These are phyloP conservation scores for Pseudoneurospora amorphoporcata DNA, from an alignment of 495 filamentous ascomycete genomes.

Conservation along the genomic window DNA sequence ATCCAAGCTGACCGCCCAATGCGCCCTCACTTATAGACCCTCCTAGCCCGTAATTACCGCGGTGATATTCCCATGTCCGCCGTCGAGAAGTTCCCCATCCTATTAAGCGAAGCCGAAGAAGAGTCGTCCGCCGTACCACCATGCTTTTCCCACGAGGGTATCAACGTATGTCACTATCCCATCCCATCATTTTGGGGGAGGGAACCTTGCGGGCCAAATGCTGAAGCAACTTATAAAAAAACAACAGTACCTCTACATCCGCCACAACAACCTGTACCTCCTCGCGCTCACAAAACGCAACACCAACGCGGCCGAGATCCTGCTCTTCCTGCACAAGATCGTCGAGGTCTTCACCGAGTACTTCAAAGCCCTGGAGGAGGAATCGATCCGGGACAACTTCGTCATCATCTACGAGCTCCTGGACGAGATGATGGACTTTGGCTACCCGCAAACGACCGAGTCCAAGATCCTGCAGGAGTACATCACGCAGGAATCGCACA, in stretches of 20 bases:
- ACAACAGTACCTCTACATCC: constrained; percentile 91
- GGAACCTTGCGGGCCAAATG: neutral
- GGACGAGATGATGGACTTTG: constrained; percentile 99
- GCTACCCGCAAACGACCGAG: constrained; percentile 97
- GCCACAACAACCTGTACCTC: constrained; percentile 98
- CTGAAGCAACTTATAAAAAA: neutral
- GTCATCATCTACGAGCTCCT: constrained; percentile 98
- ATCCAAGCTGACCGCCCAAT: neutral
- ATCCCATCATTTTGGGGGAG: too few species aligned
- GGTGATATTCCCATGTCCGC: constrained; percentile 99
- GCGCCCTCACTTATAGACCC: constrained; percentile 59
- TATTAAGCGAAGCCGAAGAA: constrained; percentile 98
- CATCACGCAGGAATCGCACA: constrained; percentile 99
- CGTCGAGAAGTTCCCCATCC: constrained; percentile 95
- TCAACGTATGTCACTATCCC: constrained; percentile 59
- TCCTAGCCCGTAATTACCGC: constrained; percentile 95
- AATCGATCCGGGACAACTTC: constrained; percentile 98
- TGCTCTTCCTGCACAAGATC: constrained; percentile 95
- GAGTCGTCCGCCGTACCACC: constrained; percentile 95
- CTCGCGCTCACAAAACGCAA: constrained; percentile 98
- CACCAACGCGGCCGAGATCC: constrained; percentile 96
- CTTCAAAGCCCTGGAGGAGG: constrained; percentile 98
- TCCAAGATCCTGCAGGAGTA: constrained; percentile 99
- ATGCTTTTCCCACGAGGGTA: constrained; percentile 97
- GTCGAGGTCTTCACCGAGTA: constrained; percentile 99